Evolutionary conservation across 805 yeast genomes (phyloP).

Genomic region (Wickerhamiella slavikovae): DNA sequence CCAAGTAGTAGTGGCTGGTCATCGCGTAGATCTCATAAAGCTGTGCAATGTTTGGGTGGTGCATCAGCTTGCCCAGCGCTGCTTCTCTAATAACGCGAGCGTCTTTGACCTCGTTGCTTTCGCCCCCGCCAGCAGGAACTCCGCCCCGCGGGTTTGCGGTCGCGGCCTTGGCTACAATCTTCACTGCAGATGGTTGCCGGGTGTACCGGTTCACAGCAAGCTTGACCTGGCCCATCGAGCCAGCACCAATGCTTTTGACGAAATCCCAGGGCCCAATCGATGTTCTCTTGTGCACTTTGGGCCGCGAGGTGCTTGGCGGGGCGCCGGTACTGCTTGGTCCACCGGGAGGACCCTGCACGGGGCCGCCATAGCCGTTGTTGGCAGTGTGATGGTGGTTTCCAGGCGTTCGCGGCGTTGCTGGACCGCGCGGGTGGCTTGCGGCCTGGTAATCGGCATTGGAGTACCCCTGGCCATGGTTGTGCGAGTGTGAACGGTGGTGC

Average conservation of each 20-base stretch:
- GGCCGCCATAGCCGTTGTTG: no score
- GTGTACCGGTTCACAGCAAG: constrained; percentile 72
- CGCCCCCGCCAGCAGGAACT: no score
- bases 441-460: no score
- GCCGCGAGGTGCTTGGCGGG: neutral
- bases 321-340: no score
- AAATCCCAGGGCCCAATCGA: constrained; percentile 96
- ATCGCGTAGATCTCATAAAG: constrained; percentile 85
- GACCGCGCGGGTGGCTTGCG: no score
- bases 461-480: no score
- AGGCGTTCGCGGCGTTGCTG: no score
- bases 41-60: constrained; percentile 84
- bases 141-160: no score
- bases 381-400: no score
- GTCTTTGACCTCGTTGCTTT: constrained; percentile 63
- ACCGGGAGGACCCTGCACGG: no score
- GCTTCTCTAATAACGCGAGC: constrained; percentile 88
- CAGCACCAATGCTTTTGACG: constrained; percentile 88
- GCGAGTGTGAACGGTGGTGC: no score
- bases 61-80: constrained; percentile 70
- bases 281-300: constrained; percentile 31
- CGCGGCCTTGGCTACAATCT: constrained; percentile 80
- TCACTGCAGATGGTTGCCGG: constrained; percentile 57
- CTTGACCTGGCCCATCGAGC: constrained; percentile 98
- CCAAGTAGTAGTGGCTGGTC: constrained; percentile 93